Evolutionary conservation across 306 rosid genomes (phyloP).

Genomic region (Trifolium dubium): DNA sequence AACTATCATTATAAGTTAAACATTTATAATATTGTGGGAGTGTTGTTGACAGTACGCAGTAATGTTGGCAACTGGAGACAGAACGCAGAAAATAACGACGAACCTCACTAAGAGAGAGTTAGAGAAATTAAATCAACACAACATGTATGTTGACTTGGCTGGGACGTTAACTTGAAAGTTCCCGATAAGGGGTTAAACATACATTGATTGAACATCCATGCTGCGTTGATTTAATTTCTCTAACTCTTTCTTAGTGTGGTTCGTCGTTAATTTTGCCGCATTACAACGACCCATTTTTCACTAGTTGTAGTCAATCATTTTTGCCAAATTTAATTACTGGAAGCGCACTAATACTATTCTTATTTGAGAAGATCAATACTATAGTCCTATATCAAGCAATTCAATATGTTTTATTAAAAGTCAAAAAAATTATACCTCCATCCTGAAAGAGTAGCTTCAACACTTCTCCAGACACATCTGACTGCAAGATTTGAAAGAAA

Average conservation of each 20-base stretch:
- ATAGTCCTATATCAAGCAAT: slow-evolving; percentile 15
- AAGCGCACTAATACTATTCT: not conserved
- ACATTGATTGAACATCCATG: not conserved
- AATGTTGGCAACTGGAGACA: not conserved
- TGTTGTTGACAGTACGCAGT: slow-evolving; percentile 21
- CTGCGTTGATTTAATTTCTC: not conserved
- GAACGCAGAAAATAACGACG: not conserved
- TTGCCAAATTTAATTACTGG: slow-evolving; percentile 19
- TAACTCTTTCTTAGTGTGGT: not conserved
- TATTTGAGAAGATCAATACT: slow-evolving; percentile 23
- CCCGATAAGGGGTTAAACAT: not conserved
- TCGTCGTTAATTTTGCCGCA: not conserved
- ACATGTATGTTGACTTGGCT: not conserved
- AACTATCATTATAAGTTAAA: not conserved
- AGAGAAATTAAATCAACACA: not conserved
- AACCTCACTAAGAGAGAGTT: not conserved
- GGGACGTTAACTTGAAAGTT: slow-evolving; percentile 11
- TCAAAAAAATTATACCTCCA: slow-evolving; percentile 69
- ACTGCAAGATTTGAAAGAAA: slow-evolving; percentile 67
- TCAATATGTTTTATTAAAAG: slow-evolving; percentile 6
- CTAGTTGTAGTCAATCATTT: not conserved
- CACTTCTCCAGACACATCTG: slow-evolving; percentile 87
- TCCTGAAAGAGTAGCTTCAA: slow-evolving; percentile 81
- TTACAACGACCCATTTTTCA: slow-evolving; percentile 2
- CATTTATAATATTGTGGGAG: not conserved